These are phyloP conservation scores for Alliaria petiolata DNA, from an alignment of 345 rosid species.

Conservation along the genomic window DNA sequence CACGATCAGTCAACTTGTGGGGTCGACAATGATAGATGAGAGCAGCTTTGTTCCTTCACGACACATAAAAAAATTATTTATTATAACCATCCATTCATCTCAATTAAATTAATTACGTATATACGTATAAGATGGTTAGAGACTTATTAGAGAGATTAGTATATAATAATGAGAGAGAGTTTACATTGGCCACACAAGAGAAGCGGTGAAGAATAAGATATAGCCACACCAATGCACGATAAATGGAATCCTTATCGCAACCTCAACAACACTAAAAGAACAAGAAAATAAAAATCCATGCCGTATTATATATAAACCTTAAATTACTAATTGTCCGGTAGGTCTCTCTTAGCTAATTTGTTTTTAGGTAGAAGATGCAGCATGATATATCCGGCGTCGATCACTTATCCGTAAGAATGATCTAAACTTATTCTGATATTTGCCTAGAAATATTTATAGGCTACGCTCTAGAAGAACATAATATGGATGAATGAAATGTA, in stretches of 20 bases:
- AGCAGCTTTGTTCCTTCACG: slow-evolving; percentile 29
- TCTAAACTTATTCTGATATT: not conserved
- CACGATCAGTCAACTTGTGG: slow-evolving; percentile 38
- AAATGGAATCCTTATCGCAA: slow-evolving; percentile 11
- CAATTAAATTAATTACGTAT: not conserved
- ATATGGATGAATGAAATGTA: not conserved
- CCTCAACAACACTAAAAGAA: not conserved
- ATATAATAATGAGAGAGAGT: slow-evolving; percentile 10
- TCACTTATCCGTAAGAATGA: not conserved
- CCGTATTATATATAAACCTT: slow-evolving; percentile 27
- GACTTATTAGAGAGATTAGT: not conserved
- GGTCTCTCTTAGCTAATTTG: slow-evolving; percentile 17
- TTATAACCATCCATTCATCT: slow-evolving; percentile 2
- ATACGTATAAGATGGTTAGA: slow-evolving; percentile 2
- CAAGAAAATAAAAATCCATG: slow-evolving; percentile 11
- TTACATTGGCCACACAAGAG: slow-evolving; percentile 32
- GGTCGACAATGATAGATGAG: slow-evolving; percentile 26
- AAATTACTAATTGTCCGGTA: slow-evolving; percentile 4
- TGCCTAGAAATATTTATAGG: not conserved
- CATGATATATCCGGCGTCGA: slow-evolving; percentile 7
- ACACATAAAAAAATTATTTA: slow-evolving; percentile 14
- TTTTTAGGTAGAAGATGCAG: slow-evolving; percentile 16
- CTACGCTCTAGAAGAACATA: not conserved
- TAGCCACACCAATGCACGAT: slow-evolving; percentile 30
- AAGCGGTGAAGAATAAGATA: slow-evolving; percentile 22